Conservation (phyloP, 2,329 filamentous ascomycete genomes). For the Venturia asperata region DNA sequence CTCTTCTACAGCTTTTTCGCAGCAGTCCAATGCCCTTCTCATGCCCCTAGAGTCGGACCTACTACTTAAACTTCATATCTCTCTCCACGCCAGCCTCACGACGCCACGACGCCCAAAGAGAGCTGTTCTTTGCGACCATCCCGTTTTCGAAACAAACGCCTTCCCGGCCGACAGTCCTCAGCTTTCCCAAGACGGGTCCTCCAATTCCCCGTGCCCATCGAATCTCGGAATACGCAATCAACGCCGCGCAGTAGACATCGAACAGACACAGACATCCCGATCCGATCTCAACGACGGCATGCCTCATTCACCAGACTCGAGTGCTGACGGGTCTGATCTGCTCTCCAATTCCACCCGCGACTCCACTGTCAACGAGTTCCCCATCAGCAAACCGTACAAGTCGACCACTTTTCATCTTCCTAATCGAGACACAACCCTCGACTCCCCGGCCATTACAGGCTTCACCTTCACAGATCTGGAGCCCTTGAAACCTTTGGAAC, state of each 20-base stretch:
- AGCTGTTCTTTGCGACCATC: slow-evolving; percentile 1
- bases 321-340: slow-evolving; percentile 9
- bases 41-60: background rate
- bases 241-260: background rate
- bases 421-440: slow-evolving; percentile 7
- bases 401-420: slow-evolving; percentile 8
- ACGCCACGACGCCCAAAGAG: background rate
- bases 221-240: slow-evolving; percentile 1
- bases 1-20: background rate
- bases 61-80: background rate
- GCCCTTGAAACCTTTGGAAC: background rate
- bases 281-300: background rate
- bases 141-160: background rate
- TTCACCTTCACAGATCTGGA: slow-evolving; percentile 14
- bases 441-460: slow-evolving; percentile 10
- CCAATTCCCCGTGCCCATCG: background rate
- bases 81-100: slow-evolving; percentile 5
- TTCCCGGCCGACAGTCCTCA: background rate
- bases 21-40: background rate
- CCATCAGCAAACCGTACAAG: background rate
- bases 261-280: background rate
- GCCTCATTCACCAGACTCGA: slow-evolving; percentile 11
- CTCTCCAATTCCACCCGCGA: slow-evolving; percentile 1
- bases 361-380: background rate
- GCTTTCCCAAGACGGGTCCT: background rate